Evolutionary conservation across 2,329 filamentous ascomycete species (phyloP).

Genomic region (Ophiostoma perfectum): DNA sequence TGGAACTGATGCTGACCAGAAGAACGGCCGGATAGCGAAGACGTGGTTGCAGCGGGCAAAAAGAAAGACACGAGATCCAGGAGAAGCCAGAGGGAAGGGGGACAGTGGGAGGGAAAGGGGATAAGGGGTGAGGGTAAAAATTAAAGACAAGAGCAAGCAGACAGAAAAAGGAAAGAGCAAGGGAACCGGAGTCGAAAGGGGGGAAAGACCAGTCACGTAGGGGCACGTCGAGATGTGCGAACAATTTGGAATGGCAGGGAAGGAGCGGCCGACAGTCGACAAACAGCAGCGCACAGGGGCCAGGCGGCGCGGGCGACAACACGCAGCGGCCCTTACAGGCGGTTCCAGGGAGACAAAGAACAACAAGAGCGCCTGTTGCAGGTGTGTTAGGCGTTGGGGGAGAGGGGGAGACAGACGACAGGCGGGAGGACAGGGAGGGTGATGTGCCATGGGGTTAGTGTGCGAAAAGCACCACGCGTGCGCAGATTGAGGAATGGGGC

Average conservation of each 20-base stretch:
- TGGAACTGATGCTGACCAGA: slow-evolving; percentile 8
- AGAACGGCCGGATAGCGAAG: neutral
- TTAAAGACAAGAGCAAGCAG: slow-evolving; percentile 16
- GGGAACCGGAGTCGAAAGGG: slow-evolving; percentile 14
- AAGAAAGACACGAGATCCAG: slow-evolving; percentile 7
- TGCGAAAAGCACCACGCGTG: slow-evolving; percentile 22
- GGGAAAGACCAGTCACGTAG: slow-evolving; percentile 16
- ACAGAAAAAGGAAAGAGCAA: slow-evolving; percentile 13
- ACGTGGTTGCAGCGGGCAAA: neutral
- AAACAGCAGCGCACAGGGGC: neutral
- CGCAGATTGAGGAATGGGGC: slow-evolving; percentile 27
- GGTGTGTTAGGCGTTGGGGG: neutral
- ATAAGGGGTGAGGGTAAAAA: slow-evolving; percentile 15
- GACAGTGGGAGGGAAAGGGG: slow-evolving; percentile 12
- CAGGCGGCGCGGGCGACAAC: too few relatives aligned
- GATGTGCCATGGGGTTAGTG: slow-evolving; percentile 16
- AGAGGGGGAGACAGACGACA: neutral
- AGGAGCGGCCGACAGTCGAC: slow-evolving; percentile 4
- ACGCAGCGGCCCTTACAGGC: neutral
- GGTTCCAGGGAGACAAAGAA: neutral
- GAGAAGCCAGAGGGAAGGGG: slow-evolving; percentile 1
- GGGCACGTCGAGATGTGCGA: slow-evolving; percentile 20
- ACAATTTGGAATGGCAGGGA: slow-evolving; percentile 22
- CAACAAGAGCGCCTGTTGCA: neutral
- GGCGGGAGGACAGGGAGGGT: slow-evolving; percentile 14